Conservation (phyloP, 371 early-diverging fungal genomes). For the Mortierella sp. region DNA sequence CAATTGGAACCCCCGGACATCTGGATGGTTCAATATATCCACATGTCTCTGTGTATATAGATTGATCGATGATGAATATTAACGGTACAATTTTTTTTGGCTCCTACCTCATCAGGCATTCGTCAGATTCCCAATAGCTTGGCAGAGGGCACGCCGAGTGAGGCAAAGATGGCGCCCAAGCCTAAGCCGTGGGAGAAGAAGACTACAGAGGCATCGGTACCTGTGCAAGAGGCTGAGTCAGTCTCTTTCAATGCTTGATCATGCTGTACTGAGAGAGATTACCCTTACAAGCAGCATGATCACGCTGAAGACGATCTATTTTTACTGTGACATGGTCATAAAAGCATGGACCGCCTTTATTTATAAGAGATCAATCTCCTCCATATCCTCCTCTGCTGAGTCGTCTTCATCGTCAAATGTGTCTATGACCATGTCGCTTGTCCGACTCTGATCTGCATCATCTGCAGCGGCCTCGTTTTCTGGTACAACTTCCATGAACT, state of each 20-base stretch:
- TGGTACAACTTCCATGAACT: conserved; percentile 24
- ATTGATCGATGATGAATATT: no score
- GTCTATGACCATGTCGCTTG: conserved; percentile 1
- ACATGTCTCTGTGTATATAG: no score
- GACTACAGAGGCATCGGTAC: conserved; percentile 5
- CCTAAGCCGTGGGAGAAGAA: conserved; percentile 65
- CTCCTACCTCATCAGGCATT: conserved; percentile 48
- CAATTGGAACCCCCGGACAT: no score
- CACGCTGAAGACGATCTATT: no score
- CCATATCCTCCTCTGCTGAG: conserved; percentile 31
- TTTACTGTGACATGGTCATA: no score
- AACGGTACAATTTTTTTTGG: background rate
- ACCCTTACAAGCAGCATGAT: no score
- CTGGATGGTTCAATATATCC: no score
- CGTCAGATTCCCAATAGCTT: conserved; percentile 66
- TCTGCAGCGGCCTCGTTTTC: background rate
- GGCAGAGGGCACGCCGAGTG: conserved; percentile 62
- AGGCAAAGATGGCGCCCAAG: conserved; percentile 56
- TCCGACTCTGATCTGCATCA: background rate
- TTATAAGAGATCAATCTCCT: conserved; percentile 10
- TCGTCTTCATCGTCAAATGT: conserved; percentile 4
- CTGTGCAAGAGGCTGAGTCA: background rate
- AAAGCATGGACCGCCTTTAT: no score
- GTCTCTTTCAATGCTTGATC: no score
- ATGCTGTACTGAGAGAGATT: background rate